Evolutionary conservation across 495 filamentous ascomycete species (phyloP).

Genomic region (Neurospora africana): DNA sequence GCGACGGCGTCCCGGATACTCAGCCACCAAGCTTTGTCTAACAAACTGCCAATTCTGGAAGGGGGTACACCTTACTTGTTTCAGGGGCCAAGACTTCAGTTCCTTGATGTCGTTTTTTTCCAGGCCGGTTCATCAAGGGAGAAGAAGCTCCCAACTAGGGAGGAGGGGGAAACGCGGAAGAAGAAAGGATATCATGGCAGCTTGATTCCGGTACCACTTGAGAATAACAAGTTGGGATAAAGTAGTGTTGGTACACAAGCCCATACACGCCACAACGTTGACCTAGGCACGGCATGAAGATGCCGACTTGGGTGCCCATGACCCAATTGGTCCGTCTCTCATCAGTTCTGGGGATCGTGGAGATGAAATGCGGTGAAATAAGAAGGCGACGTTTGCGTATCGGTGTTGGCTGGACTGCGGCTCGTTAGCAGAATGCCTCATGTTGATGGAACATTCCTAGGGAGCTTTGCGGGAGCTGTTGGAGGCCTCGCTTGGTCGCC

Average conservation of each 20-base stretch:
- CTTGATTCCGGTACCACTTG: background rate
- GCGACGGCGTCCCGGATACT: background rate
- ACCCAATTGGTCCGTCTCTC: background rate
- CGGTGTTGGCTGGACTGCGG: background rate
- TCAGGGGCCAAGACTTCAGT: background rate
- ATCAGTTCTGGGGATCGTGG: background rate
- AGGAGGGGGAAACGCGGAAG: background rate
- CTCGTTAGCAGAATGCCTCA: background rate
- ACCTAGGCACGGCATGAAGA: background rate
- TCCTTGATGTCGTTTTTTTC: background rate
- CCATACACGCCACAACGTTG: background rate
- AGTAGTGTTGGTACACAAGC: background rate
- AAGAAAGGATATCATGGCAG: background rate
- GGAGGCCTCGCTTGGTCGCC: background rate
- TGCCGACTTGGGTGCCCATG: background rate
- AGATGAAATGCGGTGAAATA: background rate
- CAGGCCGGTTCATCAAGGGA: background rate
- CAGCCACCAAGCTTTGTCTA: background rate
- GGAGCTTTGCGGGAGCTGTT: background rate
- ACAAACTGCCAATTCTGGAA: background rate
- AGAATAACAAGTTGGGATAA: background rate
- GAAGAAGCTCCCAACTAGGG: background rate
- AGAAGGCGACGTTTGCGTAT: background rate
- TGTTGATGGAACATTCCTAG: background rate
- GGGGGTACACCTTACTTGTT: background rate